Evolutionary conservation across 192 early-diverging fungal genomes (phyloP).

Genomic region (Lunasporangiospora selenospora): DNA sequence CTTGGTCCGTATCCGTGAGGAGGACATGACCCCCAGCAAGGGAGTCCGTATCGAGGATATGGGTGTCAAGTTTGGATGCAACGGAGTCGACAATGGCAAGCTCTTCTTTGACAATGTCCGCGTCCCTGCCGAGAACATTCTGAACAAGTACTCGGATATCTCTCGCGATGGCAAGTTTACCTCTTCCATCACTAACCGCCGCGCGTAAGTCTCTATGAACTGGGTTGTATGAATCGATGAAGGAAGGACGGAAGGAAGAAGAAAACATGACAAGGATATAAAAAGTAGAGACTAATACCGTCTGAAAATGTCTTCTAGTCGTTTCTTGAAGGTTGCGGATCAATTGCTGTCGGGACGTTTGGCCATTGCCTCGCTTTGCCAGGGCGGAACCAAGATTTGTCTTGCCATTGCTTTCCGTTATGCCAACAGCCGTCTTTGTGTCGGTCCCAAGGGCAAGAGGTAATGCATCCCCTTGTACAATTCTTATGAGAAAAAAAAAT

Average conservation of each 20-base stretch:
- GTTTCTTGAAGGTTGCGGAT: constrained; percentile 82
- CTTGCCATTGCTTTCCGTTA: constrained; percentile 75
- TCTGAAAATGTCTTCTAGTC: constrained; percentile 35
- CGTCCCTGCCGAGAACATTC: constrained; percentile 67
- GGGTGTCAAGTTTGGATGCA: constrained; percentile 73
- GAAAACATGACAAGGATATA: too few species aligned
- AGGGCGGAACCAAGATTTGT: constrained; percentile 71
- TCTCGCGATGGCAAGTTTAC: constrained; percentile 60
- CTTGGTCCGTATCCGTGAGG: constrained; percentile 76
- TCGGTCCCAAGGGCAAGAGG: constrained; percentile 79
- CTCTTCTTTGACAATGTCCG: constrained; percentile 60
- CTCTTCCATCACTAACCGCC: constrained; percentile 60
- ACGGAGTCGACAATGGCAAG: constrained; percentile 82
- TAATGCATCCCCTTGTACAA: constrained; percentile 9
- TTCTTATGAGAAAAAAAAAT: too few species aligned
- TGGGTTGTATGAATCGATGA: too few species aligned
- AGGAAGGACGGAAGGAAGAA: too few species aligned
- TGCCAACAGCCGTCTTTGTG: constrained; percentile 70
- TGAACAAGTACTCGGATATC: constrained; percentile 75
- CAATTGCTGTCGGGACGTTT: constrained; percentile 75
- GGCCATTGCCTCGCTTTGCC: constrained; percentile 71
- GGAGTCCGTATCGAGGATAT: constrained; percentile 80
- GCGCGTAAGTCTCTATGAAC: constrained; percentile 56
- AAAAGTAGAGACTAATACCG: too few species aligned
- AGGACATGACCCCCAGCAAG: constrained; percentile 65